A percentile compares a stretch with the other conserved stretches of the same genome.
These are phyloP conservation scores for Chlorophyllum brunneum DNA, from an alignment of 768 basidiomycete genomes.

Conservation along the genomic window DNA sequence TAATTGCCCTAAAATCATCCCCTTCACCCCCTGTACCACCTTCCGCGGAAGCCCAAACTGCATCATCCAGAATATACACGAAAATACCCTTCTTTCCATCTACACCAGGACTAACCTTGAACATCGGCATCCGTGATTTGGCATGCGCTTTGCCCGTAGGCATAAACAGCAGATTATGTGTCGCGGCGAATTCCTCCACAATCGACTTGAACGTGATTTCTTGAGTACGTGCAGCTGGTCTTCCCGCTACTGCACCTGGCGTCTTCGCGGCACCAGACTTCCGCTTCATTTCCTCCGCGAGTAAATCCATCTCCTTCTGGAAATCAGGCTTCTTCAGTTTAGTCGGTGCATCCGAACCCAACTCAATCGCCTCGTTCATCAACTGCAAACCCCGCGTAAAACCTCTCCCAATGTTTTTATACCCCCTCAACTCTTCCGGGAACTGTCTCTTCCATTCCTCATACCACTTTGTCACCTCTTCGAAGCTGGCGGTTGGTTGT, in stretches of 20 bases:
- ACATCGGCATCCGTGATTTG: conserved; percentile 84
- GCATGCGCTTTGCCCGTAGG: conserved; percentile 85
- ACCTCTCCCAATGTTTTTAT: conserved; percentile 67
- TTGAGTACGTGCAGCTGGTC: conserved; percentile 48
- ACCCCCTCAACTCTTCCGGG: conserved; percentile 61
- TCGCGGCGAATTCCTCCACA: conserved; percentile 85
- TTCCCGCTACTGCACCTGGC: conserved; percentile 23
- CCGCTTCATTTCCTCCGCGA: conserved; percentile 3
- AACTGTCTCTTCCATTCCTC: conserved; percentile 83
- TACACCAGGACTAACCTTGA: conserved; percentile 69
- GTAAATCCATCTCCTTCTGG: conserved; percentile 37
- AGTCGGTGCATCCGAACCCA: conserved; percentile 73
- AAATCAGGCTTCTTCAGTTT: conserved; percentile 68
- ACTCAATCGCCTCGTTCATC: conserved; percentile 90
- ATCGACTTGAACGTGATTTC: conserved; percentile 93
- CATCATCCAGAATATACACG: conserved; percentile 90
- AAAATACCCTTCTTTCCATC: conserved; percentile 86
- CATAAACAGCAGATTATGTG: conserved; percentile 85
- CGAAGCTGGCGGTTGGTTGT: conserved; percentile 84
- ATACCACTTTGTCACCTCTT: conserved; percentile 94
- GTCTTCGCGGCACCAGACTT: conserved; percentile 26
- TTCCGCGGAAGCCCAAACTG: conserved; percentile 76
- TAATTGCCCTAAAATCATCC: conserved; percentile 71
- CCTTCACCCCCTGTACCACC: conserved; percentile 42
- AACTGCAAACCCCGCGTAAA: conserved; percentile 87